phyloP scores from a whole-genome alignment of 306 rosid species.

The Rosa rugosa region DNA sequence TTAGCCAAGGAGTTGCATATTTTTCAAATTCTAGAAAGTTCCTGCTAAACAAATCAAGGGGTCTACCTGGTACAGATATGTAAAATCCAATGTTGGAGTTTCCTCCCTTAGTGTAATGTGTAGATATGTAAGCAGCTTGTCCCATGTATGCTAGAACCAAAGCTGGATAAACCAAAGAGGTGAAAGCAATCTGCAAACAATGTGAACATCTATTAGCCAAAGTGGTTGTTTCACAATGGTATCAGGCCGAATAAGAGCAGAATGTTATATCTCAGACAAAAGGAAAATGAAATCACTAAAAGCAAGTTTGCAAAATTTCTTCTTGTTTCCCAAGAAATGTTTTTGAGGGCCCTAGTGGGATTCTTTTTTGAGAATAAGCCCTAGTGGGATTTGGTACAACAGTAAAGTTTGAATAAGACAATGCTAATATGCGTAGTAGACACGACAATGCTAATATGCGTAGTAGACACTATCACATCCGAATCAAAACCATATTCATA shows the following conservation, averaged over 20 bases:
- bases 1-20: slow-evolving; percentile 30
- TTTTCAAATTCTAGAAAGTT: slow-evolving; percentile 20
- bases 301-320: not conserved
- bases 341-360: not conserved
- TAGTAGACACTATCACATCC: not conserved
- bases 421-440: not conserved
- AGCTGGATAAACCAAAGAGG: slow-evolving; percentile 89
- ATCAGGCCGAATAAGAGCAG: not conserved
- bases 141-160: slow-evolving; percentile 97
- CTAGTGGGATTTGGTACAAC: not conserved
- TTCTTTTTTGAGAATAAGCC: not conserved
- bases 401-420: not conserved
- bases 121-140: slow-evolving; percentile 90
- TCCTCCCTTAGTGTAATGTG: slow-evolving; percentile 36
- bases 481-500: slow-evolving; percentile 7
- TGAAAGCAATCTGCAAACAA: slow-evolving; percentile 88
- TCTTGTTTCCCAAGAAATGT: not conserved
- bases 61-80: slow-evolving; percentile 87
- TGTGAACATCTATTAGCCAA: slow-evolving; percentile 27
- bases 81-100: slow-evolving; percentile 66
- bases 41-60: slow-evolving; percentile 21
- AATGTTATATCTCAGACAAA: slow-evolving; percentile 1
- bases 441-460: no score
- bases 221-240: slow-evolving; percentile 19
- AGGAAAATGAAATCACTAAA: not conserved